phyloP scores from a whole-genome alignment of 164 flowering plant species.

The grape (Vitis vinifera) region DNA sequence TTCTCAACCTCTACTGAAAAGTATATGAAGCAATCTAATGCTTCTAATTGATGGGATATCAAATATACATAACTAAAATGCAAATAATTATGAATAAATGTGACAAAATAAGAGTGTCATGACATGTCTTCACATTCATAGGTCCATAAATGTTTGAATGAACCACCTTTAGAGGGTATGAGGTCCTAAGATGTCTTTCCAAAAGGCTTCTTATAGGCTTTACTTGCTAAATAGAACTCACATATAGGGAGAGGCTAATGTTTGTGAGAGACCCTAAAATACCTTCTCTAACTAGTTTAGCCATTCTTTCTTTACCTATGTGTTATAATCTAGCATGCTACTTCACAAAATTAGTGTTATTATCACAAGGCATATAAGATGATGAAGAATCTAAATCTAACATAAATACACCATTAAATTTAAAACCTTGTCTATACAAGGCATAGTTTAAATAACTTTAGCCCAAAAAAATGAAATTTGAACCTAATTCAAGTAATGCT shows the following conservation, averaged over 20 bases:
- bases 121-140: too few species aligned
- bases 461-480: background rate
- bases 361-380: background rate
- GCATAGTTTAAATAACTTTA: background rate
- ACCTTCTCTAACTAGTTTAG: constrained; percentile 6
- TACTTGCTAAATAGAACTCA: constrained; percentile 7
- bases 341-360: background rate
- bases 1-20: too few species aligned
- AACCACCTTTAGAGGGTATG: background rate
- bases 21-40: too few species aligned
- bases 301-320: constrained; percentile 1
- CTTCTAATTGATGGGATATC: too few species aligned
- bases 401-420: background rate
- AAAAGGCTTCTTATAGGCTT: background rate
- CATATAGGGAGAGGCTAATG: background rate
- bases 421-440: background rate
- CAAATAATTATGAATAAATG: too few species aligned
- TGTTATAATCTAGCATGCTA: constrained; percentile 13
- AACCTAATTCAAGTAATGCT: background rate
- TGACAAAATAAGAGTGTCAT: too few species aligned
- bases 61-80: too few species aligned
- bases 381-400: background rate
- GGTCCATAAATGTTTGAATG: too few species aligned
- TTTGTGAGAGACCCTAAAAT: constrained; percentile 10
- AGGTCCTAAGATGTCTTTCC: background rate